phyloP scores from a whole-genome alignment of 176 grass and related monocot species.

The Coix lacrymajobi region DNA sequence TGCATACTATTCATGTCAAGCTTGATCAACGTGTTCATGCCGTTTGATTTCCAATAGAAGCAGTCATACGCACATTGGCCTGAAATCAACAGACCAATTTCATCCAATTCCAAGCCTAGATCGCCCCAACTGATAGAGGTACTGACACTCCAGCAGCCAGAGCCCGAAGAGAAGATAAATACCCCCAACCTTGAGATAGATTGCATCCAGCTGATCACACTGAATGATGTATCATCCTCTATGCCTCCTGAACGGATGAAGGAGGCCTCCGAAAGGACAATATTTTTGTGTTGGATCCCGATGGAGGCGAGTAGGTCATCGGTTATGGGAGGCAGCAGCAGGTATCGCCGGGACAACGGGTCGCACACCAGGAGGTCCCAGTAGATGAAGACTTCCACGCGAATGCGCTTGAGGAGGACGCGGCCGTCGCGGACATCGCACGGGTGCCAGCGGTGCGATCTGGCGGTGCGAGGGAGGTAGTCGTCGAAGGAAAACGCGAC shows the following conservation, averaged over 20 bases:
- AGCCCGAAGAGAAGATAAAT: neutral
- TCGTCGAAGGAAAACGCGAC: neutral
- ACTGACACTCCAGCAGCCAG: neutral
- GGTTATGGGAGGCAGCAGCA: conserved; percentile 8
- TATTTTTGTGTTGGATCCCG: accelerated
- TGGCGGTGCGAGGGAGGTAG: neutral
- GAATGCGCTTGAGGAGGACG: neutral
- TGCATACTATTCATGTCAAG: neutral
- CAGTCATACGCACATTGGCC: neutral
- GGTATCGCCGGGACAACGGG: neutral
- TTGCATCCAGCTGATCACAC: neutral
- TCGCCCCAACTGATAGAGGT: neutral
- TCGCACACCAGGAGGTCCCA: conserved; percentile 5
- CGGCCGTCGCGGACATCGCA: neutral
- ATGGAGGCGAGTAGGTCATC: neutral
- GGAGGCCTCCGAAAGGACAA: neutral
- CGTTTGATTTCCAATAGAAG: neutral
- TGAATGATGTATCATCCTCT: conserved; percentile 3
- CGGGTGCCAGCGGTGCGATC: neutral
- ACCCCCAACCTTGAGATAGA: neutral
- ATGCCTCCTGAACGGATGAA: neutral
- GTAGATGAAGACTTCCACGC: neutral
- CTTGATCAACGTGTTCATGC: neutral
- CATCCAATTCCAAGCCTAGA: neutral
- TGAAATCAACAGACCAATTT: neutral